Percentiles rank a stretch among this genome's conserved stretches.
Conservation (phyloP, 768 basidiomycete species). For the Imleria badia region DNA sequence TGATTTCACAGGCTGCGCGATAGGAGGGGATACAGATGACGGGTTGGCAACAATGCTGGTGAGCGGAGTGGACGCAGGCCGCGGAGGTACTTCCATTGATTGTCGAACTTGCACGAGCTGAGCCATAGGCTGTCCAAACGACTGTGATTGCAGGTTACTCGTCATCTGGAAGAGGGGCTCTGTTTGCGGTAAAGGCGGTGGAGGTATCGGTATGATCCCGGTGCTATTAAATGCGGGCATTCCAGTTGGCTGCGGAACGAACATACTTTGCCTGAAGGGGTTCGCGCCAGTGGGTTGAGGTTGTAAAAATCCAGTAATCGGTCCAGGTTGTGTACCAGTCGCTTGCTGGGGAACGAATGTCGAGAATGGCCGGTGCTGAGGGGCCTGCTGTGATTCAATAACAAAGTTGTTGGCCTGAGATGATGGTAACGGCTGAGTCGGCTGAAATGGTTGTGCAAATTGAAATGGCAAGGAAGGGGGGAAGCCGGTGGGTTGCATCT, state of each 20-base stretch:
- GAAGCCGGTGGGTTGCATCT: slow-evolving; percentile 60
- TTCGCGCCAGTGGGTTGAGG: slow-evolving; percentile 62
- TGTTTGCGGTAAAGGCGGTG: slow-evolving; percentile 5
- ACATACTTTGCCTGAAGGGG: slow-evolving; percentile 81
- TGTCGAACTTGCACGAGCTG: slow-evolving; percentile 11
- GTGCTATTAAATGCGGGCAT: slow-evolving; percentile 44
- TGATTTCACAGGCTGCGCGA: slow-evolving; percentile 67
- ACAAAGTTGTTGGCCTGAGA: slow-evolving; percentile 23
- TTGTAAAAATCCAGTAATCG: slow-evolving; percentile 50
- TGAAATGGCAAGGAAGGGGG: slow-evolving; percentile 43
- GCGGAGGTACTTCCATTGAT: slow-evolving; percentile 41
- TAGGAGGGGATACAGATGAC: slow-evolving; percentile 39
- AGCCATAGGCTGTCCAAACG: slow-evolving; percentile 2
- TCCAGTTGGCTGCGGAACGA: slow-evolving; percentile 64
- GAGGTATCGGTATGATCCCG: slow-evolving; percentile 16
- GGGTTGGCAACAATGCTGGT: slow-evolving; percentile 35
- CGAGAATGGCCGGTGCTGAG: slow-evolving; percentile 54
- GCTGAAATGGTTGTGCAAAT: slow-evolving; percentile 26
- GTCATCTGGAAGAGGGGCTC: slow-evolving; percentile 12
- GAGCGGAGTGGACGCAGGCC: slow-evolving; percentile 75
- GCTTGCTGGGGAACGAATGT: slow-evolving; percentile 56
- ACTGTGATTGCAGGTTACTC: slow-evolving; percentile 15
- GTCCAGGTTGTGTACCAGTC: slow-evolving; percentile 43
- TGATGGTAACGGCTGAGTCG: slow-evolving; percentile 7
- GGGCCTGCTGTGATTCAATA: slow-evolving; percentile 36